These are phyloP conservation scores for Phaeosphaeriaceae sp. DNA, from an alignment of 2,329 filamentous ascomycete species.

Conservation along the genomic window DNA sequence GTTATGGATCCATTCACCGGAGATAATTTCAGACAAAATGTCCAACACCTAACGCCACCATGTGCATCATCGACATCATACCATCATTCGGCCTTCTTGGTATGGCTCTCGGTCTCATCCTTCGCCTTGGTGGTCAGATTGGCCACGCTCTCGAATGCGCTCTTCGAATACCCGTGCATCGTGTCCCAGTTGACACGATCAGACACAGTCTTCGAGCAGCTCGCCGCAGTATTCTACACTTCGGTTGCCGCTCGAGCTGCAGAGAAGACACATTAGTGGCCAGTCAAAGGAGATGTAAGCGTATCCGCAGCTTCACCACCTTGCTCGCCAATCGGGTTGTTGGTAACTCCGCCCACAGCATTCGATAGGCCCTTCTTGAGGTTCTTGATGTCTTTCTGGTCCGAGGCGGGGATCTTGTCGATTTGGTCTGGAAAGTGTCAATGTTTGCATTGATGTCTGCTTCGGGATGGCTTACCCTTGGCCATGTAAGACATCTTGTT, in stretches of 20 bases:
- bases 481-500: slow-evolving; percentile 57
- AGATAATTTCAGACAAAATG: background rate
- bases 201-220: slow-evolving; percentile 21
- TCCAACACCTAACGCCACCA: slow-evolving; percentile 1
- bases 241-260: slow-evolving; percentile 33
- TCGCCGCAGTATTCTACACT: slow-evolving; percentile 30
- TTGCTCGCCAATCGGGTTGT: slow-evolving; percentile 48
- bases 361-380: slow-evolving; percentile 48
- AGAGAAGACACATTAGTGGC: slow-evolving; percentile 40
- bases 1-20: background rate
- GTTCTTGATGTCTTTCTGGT: slow-evolving; percentile 48
- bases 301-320: slow-evolving; percentile 47
- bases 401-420: slow-evolving; percentile 48
- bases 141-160: slow-evolving; percentile 27
- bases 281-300: slow-evolving; percentile 47
- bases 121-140: slow-evolving; percentile 23
- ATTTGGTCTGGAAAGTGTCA: slow-evolving; percentile 44
- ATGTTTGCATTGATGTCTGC: slow-evolving; percentile 2
- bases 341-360: slow-evolving; percentile 40
- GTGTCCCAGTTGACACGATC: slow-evolving; percentile 17
- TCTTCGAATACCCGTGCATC: slow-evolving; percentile 20
- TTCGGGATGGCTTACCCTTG: slow-evolving; percentile 37
- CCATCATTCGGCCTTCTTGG: slow-evolving; percentile 15
- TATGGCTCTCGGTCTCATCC: slow-evolving; percentile 10
- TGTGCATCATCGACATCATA: slow-evolving; percentile 2